Evolutionary conservation across 495 filamentous ascomycete genomes (phyloP).

Genomic region (Peziza echinospora): DNA sequence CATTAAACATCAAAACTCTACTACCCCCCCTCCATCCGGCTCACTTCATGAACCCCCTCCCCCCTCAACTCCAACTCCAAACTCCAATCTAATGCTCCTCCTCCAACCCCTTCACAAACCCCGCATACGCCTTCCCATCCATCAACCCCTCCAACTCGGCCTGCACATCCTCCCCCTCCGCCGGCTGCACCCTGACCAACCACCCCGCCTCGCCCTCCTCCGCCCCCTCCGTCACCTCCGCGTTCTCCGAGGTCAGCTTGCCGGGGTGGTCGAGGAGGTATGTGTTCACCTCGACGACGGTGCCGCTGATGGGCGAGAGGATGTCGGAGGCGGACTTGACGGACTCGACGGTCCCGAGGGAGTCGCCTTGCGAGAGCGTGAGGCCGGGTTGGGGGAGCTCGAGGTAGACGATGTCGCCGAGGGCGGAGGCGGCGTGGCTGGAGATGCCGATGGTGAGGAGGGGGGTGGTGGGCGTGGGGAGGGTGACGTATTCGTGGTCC

Average conservation of each 20-base stretch:
- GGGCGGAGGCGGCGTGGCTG: slow-evolving; percentile 64
- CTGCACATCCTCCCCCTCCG: slow-evolving; percentile 29
- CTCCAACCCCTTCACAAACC: slow-evolving; percentile 43
- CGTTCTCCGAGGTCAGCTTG: slow-evolving; percentile 47
- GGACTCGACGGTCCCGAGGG: slow-evolving; percentile 85
- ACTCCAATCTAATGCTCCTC: no score
- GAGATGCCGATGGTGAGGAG: slow-evolving; percentile 60
- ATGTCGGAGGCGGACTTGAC: slow-evolving; percentile 97
- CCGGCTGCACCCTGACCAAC: slow-evolving; percentile 70
- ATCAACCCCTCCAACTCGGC: slow-evolving; percentile 60
- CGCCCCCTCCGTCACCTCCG: slow-evolving; percentile 47
- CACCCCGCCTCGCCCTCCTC: slow-evolving; percentile 73
- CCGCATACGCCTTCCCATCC: slow-evolving; percentile 48
- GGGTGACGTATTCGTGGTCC: slow-evolving; percentile 73
- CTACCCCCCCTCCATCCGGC: no score
- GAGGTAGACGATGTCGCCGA: slow-evolving; percentile 92
- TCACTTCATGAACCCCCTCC: no score
- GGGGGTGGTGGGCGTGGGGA: not conserved
- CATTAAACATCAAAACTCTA: no score
- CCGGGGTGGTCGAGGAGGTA: slow-evolving; percentile 63
- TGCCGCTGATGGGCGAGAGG: slow-evolving; percentile 64
- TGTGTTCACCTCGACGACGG: slow-evolving; percentile 46
- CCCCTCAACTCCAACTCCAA: no score
- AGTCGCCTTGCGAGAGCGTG: slow-evolving; percentile 45
- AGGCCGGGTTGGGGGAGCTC: slow-evolving; percentile 56